phyloP scores from a whole-genome alignment of 2,329 filamentous ascomycete species.

The Grosmannia serpens region DNA sequence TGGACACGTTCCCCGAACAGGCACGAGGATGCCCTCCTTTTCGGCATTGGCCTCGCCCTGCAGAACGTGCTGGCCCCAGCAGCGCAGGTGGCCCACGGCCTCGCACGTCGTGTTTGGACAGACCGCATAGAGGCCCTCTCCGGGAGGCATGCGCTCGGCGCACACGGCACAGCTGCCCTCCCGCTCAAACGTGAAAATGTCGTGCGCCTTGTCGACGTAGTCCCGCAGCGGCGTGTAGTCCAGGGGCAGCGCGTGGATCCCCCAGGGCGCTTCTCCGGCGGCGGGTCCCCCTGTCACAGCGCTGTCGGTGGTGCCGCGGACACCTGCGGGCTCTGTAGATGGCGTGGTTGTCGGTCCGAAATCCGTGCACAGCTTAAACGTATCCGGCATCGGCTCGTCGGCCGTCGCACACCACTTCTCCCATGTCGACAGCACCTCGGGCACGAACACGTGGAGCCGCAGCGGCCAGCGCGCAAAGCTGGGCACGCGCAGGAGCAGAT shows the following conservation, averaged over 20 bases:
- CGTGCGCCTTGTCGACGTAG: constrained; percentile 43
- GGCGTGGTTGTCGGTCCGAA: constrained; percentile 23
- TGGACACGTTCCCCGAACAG: constrained; percentile 59
- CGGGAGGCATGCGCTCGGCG: constrained; percentile 29
- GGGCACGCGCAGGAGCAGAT: constrained; percentile 64
- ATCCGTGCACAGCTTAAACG: constrained; percentile 46
- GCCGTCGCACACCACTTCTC: constrained; percentile 39
- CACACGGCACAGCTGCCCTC: constrained; percentile 47
- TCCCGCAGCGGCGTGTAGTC: constrained; percentile 41
- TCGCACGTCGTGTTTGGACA: constrained; percentile 44
- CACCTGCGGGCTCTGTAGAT: constrained; percentile 1
- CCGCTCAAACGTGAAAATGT: constrained; percentile 42
- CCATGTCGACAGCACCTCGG: constrained; percentile 63
- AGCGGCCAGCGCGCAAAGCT: constrained; percentile 82
- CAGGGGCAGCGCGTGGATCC: constrained; percentile 43
- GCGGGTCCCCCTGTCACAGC: not conserved
- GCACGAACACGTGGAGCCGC: constrained; percentile 63
- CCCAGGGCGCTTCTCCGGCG: constrained; percentile 19
- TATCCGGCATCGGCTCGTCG: constrained; percentile 32
- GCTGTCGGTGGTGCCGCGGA: not conserved
- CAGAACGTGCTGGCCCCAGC: constrained; percentile 45
- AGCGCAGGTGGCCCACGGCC: constrained; percentile 46
- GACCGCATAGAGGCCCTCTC: constrained; percentile 42
- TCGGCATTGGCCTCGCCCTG: constrained; percentile 18
- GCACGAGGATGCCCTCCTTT: constrained; percentile 41